These are phyloP conservation scores for Gymnopilus dilepis DNA, from an alignment of 768 basidiomycete species.

Conservation along the genomic window DNA sequence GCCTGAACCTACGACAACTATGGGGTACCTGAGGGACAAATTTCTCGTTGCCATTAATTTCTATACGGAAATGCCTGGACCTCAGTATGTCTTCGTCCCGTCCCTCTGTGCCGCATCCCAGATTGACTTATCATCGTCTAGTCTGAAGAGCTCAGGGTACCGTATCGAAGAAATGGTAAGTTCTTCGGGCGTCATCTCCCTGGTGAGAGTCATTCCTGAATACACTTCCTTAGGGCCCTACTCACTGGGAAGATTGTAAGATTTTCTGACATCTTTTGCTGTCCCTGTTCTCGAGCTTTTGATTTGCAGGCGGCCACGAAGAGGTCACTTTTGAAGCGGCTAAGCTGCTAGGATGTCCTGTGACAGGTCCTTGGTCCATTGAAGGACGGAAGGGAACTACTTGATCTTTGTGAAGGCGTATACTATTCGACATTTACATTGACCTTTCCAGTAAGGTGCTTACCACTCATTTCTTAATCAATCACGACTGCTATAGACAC, in stretches of 20 bases:
- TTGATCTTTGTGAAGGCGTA: background rate
- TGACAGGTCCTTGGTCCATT: slow-evolving; percentile 37
- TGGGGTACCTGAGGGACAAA: slow-evolving; percentile 34
- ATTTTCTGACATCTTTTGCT: slow-evolving; percentile 1
- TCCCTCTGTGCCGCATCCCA: slow-evolving; percentile 1
- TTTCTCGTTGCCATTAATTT: slow-evolving; percentile 39
- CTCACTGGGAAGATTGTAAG: slow-evolving; percentile 41
- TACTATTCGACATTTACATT: too few relatives aligned
- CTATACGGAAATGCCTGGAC: slow-evolving; percentile 44
- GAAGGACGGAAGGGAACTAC: slow-evolving; percentile 14
- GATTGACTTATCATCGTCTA: slow-evolving; percentile 10
- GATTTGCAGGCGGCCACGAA: slow-evolving; percentile 42
- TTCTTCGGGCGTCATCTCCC: background rate
- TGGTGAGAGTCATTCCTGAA: background rate
- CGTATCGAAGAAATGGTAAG: slow-evolving; percentile 48
- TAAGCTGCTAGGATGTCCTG: slow-evolving; percentile 48
- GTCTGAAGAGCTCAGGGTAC: slow-evolving; percentile 45
- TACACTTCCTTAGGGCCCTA: slow-evolving; percentile 39
- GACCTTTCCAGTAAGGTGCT: too few relatives aligned
- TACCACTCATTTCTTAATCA: too few relatives aligned
- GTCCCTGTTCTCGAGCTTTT: background rate
- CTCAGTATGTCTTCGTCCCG: slow-evolving; percentile 32
- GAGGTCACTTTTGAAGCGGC: slow-evolving; percentile 47
- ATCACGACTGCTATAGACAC: too few relatives aligned
- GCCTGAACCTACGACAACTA: slow-evolving; percentile 35